phyloP scores from a whole-genome alignment of 108 stramenopile genomes.

The Stephanodiscus triporus region DNA sequence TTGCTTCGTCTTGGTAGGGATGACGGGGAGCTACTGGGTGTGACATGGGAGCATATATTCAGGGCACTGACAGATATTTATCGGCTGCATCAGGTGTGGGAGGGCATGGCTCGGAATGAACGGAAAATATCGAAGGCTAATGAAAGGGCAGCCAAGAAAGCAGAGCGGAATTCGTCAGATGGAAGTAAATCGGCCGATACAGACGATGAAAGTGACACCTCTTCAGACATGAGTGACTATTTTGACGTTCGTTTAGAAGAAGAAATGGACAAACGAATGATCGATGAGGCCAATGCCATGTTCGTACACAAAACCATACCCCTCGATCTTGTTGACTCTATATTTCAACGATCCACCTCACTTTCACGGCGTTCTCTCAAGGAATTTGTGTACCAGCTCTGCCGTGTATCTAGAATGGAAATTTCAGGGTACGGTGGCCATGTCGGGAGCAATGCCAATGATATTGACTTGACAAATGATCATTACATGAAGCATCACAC shows the following conservation, averaged over 20 bases:
- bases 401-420: constrained; percentile 91
- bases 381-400: constrained; percentile 91
- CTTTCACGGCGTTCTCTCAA: constrained; percentile 79
- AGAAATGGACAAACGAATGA: constrained; percentile 80
- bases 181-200: constrained; percentile 18
- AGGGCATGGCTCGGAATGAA: constrained; percentile 80
- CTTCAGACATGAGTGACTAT: constrained; percentile 58
- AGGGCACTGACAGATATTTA: constrained; percentile 90
- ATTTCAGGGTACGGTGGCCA: constrained; percentile 83
- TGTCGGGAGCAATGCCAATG: constrained; percentile 72
- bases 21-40: constrained; percentile 90
- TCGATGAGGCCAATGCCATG: constrained; percentile 84
- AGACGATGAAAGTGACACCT: constrained; percentile 42
- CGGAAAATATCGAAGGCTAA: constrained; percentile 53
- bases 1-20: constrained; percentile 83
- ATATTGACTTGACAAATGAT: constrained; percentile 73
- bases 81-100: constrained; percentile 83
- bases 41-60: constrained; percentile 93
- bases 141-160: constrained; percentile 42
- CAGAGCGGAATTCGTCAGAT: constrained; percentile 29
- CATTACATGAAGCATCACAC: constrained; percentile 75
- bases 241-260: constrained; percentile 56
- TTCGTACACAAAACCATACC: constrained; percentile 80
- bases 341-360: constrained; percentile 81
- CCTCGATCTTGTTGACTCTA: constrained; percentile 79